Percentiles rank a stretch among this genome's conserved stretches.
Conservation (phyloP, 257 asterid species). For the Capsicum baccatum region DNA sequence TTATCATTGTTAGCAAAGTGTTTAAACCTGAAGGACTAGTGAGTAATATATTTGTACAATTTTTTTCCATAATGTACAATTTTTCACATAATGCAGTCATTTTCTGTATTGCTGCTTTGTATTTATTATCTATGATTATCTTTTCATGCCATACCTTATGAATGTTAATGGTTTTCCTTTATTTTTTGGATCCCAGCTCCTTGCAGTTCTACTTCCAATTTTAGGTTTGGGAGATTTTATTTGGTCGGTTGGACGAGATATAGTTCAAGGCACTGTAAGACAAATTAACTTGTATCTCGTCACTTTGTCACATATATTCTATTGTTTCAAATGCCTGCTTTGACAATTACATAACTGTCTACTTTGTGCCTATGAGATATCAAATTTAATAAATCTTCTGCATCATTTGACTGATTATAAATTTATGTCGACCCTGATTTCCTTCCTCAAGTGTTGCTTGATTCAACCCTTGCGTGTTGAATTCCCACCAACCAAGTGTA, state of each 20-base stretch:
- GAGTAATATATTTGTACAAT: background rate
- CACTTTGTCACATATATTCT: background rate
- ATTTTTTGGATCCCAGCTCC: constrained; percentile 54
- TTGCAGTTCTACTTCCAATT: constrained; percentile 81
- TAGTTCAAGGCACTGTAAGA: constrained; percentile 81
- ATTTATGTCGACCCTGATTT: background rate
- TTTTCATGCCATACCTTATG: background rate
- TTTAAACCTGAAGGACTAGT: background rate
- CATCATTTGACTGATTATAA: background rate
- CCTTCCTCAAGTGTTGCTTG: too few species aligned
- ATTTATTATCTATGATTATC: background rate
- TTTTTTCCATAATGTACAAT: too few species aligned
- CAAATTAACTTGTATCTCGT: constrained; percentile 28
- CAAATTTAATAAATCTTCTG: constrained; percentile 4
- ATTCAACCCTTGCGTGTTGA: too few species aligned
- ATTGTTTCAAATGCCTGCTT: constrained; percentile 6
- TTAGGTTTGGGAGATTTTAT: constrained; percentile 88
- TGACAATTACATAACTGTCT: background rate
- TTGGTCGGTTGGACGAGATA: constrained; percentile 97
- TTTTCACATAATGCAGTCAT: background rate
- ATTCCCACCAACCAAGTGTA: too few species aligned
- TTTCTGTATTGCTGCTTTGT: constrained; percentile 7
- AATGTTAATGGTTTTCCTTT: background rate
- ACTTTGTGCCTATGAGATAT: constrained; percentile 1
- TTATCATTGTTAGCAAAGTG: background rate